Evolutionary conservation across 1,284 basidiomycete species (phyloP), one percentile per base, ranked within the genome.

Genomic region (Acaromyces ingoldii): DNA sequence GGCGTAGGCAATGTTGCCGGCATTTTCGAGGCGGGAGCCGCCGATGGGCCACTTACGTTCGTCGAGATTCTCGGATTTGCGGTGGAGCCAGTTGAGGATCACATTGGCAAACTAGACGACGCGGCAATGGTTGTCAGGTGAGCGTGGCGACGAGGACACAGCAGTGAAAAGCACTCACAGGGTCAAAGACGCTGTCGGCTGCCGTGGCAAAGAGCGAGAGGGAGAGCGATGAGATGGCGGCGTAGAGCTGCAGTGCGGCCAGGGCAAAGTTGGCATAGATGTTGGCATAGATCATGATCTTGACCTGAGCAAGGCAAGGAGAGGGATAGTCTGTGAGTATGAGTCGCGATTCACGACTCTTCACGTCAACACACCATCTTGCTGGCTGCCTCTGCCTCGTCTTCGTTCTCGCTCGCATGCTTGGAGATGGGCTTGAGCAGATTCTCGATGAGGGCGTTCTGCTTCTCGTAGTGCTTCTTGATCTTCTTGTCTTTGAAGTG

Each of bases 151-250:
- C n/a, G n/a, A n/a, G n/a, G n/a, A n/a, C n/a, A n/a, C n/a, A n/a
- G n/a, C n/a, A n/a, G n/a, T n/a, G n/a, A n/a, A n/a, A n/a, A n/a
- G n/a, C n/a, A n/a, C n/a, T n/a, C n/a, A n/a, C n/a, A n/a, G 91
- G 83, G 71, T 97, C 92, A 71, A 95, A 93, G 19, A 89, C 83
- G 13, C 89, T 85, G 75, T 95, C 91, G 64, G 92, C 86, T 21
- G 83, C 87, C 1, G 89, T 92, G 21, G 91, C 90, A 54, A 97
- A 83, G 45, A 97, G 81, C 9, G 91, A 90, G 10, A 97, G 79
- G 0, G 90, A 93, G 13, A 83, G 70, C 2, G 89, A 87, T 1
- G 87, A 87, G 57, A 91, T 81, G 15, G 93, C 92, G 11, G 89
- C 92, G 71, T 82, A 83, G 6, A 82, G 75, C 71, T 81, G 79